Evolutionary conservation across 352 stramenopile genomes (phyloP), one percentile per base, ranked within the genome.

Genomic region (Saprolegnia diclina): DNA sequence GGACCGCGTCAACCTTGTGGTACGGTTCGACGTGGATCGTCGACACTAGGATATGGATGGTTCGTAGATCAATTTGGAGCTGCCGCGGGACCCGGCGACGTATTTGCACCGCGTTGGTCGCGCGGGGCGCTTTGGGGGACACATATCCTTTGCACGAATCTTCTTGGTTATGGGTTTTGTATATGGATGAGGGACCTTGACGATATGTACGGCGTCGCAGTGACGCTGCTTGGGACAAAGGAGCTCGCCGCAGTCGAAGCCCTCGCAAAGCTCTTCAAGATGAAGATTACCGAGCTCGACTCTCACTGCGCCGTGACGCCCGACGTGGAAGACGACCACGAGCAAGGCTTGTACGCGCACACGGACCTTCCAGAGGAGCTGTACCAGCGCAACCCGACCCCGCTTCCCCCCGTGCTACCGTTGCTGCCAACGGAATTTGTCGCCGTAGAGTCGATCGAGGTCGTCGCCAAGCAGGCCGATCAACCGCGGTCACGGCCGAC

Each of bases 61-160:
- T 1, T n/a, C 48, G 59, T 56, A 83, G 77, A 66, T 91, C 38
- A 92, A 91, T 56, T 50, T 91, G 56, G 85, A 92, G 66, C 63
- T 92, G 14, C 85, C 85, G 5, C 73, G 77, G 16, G 85, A 92
- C 37, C 83, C 83, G 21, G 83, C 82, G 40, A 92, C 85, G 59
- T 91, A 92, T 66, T 74, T 92, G 54, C 85, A 92, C 64, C 81
- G 85, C 29, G 82, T 92, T 40, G 85, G 85, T 35, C 80, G 85
- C 35, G 87, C 80, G 5, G 85, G 85, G 1, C 83, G 85, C 53
- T 92, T 91, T 72, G 85, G 85, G 26, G 81, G 80, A 61, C 85
- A 85, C 56, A 86, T 86, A 86, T 83, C 78, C 77, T 80, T 80
- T 69, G 2, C 46, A 54, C 24, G n/a, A 35, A 35, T 26, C 38